Conservation (phyloP, 176 grass and related monocot species). For the Rhynchospora pubera region DNA sequence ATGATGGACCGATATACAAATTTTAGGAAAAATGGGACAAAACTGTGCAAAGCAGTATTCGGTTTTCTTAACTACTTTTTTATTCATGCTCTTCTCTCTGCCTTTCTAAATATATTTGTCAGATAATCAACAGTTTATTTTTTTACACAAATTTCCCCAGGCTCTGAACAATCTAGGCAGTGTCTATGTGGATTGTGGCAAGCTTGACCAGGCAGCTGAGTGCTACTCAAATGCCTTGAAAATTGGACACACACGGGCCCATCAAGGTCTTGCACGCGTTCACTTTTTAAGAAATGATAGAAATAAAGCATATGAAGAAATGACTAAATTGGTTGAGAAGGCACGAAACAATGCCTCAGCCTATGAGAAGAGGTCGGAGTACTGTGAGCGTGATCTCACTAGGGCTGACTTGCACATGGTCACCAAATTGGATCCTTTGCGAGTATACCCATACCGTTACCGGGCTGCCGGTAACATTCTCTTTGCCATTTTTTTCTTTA, state of each 20-base stretch:
- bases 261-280: slow-evolving; percentile 92
- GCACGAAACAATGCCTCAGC: slow-evolving; percentile 91
- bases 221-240: slow-evolving; percentile 88
- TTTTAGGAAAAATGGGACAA: neutral
- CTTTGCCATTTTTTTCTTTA: neutral
- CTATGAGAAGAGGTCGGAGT: slow-evolving; percentile 96
- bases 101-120: neutral
- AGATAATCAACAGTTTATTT: neutral
- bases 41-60: neutral
- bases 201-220: slow-evolving; percentile 90
- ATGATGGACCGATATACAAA: neutral
- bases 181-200: slow-evolving; percentile 92
- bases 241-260: slow-evolving; percentile 90
- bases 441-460: slow-evolving; percentile 96
- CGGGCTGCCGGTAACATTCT: slow-evolving; percentile 73
- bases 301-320: slow-evolving; percentile 75
- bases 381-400: slow-evolving; percentile 78
- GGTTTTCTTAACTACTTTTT: neutral
- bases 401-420: slow-evolving; percentile 83
- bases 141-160: slow-evolving; percentile 24
- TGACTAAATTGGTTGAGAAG: slow-evolving; percentile 98
- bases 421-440: slow-evolving; percentile 84
- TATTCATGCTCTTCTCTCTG: neutral
- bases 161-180: slow-evolving; percentile 98
- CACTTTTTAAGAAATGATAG: slow-evolving; percentile 78